phyloP scores from a whole-genome alignment of 2,329 filamentous ascomycete genomes.

The Hypoxylon sp. region DNA sequence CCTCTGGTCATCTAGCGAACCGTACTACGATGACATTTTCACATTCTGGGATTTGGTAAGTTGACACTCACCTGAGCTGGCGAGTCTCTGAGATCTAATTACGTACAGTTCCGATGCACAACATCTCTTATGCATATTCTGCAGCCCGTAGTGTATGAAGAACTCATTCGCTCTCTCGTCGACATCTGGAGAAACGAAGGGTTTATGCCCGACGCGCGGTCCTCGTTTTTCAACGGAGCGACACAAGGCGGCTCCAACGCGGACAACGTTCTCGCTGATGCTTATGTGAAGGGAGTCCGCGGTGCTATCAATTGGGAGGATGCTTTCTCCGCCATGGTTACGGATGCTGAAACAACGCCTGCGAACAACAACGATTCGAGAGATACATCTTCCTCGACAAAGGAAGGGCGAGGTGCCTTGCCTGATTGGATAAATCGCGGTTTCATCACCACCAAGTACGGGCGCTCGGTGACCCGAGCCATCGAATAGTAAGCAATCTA shows the following conservation, averaged over 20 bases:
- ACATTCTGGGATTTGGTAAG: conserved; percentile 71
- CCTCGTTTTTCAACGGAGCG: conserved; percentile 75
- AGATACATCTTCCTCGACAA: conserved; percentile 70
- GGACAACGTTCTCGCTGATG: conserved; percentile 79
- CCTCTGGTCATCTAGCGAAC: conserved; percentile 71
- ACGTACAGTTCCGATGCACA: conserved; percentile 70
- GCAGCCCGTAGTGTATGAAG: conserved; percentile 71
- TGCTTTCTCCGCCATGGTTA: conserved; percentile 72
- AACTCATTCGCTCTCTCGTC: conserved; percentile 74
- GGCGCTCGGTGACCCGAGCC: conserved; percentile 71
- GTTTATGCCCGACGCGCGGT: conserved; percentile 73
- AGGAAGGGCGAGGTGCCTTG: conserved; percentile 75
- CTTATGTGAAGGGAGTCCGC: conserved; percentile 75
- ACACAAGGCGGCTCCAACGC: conserved; percentile 77
- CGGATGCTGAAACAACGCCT: conserved; percentile 73
- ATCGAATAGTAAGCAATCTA: conserved; percentile 68
- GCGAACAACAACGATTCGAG: conserved; percentile 68
- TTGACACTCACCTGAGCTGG: conserved; percentile 18
- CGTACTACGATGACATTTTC: conserved; percentile 78
- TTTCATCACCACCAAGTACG: conserved; percentile 73
- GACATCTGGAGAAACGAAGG: conserved; percentile 75
- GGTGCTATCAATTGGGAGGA: conserved; percentile 73
- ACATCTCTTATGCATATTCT: conserved; percentile 74
- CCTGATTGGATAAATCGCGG: conserved; percentile 74
- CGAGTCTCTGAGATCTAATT: conserved; percentile 18